Base-by-base conservation (phyloP, 78 protist species). In the Chrysochromulina tobinii region DNA sequence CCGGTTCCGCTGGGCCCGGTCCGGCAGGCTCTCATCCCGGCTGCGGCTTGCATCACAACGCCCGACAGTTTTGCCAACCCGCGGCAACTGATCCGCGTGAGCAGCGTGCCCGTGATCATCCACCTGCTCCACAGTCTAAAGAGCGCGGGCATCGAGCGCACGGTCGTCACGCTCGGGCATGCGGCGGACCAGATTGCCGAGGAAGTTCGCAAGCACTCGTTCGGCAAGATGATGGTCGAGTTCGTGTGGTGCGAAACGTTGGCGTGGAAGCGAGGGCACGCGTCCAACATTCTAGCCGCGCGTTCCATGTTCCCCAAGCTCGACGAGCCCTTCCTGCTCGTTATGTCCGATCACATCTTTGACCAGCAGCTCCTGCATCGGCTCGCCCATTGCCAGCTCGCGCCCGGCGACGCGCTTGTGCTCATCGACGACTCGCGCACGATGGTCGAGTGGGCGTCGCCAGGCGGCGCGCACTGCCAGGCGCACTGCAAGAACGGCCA, bases 401-500 rank as follows among this genome's bases (percentile, higher is more conserved):
- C 27, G 51, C 14, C 14, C 48, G 6, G 11, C 48, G 83, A 50
- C 57, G 83, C 83, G 58, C 3, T 18, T 2, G 83, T 17, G 14
- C 83, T 75, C 8, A 50, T 75, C 57, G 83, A 75, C 58, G 83
- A 75, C 83, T 2, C 12, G 18, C 83, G 58, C 23, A 57, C 38
- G 57, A 3, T 75, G 57, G 55, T 38, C 58, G 25, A 4, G 14
- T 75, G 83, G 83, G 51, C 83, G 58, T 2, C 7, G 15, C 38
- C 38, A 38, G 38, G 38, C 38, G n/a, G 18, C 27, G 83, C 3
- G 11, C 83, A 75, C 11, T 75, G 83, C 83, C 3, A 2, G 23
- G 25, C 4, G 27, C 57, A 75, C 57, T 75, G 83, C 83, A 27
- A 75, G 83, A 38, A 75, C 54, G 83, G 83, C 58, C 83, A 75